Conservation (phyloP, 2,329 filamentous ascomycete genomes). For the Penicillium nordicum region DNA sequence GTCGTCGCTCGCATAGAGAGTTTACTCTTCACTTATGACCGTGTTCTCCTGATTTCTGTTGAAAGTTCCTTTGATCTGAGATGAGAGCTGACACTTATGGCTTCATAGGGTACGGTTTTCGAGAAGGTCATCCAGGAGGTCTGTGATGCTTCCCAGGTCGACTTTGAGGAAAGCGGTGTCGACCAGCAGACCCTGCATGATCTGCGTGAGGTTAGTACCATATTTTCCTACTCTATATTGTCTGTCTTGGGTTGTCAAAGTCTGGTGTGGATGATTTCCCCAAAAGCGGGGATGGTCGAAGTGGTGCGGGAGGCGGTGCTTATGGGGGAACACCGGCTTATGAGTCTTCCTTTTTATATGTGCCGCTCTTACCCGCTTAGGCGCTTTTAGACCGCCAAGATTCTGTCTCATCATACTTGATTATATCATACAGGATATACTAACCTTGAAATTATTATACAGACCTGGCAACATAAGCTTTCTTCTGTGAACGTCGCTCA, state of each 20-base stretch:
- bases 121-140: constrained; percentile 89
- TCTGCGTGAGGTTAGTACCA: constrained; percentile 72
- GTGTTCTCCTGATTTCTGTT: not conserved
- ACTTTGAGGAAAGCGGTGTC: constrained; percentile 95
- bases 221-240: constrained; percentile 7
- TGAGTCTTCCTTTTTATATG: constrained; percentile 44
- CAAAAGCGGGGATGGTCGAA: constrained; percentile 30
- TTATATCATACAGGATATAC: constrained; percentile 14
- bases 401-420: constrained; percentile 1
- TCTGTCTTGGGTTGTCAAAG: constrained; percentile 3
- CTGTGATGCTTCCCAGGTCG: constrained; percentile 83
- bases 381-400: constrained; percentile 24
- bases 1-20: constrained; percentile 25
- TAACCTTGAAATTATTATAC: constrained; percentile 10
- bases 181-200: constrained; percentile 83
- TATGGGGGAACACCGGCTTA: constrained; percentile 40
- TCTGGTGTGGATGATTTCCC: constrained; percentile 17
- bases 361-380: constrained; percentile 32
- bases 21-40: not conserved
- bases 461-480: constrained; percentile 95
- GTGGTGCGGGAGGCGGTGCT: constrained; percentile 36
- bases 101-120: constrained; percentile 69
- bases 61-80: not conserved
- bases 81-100: constrained; percentile 27
- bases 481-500: constrained; percentile 77